Base-by-base conservation (phyloP, 2,329 filamentous ascomycete genomes). In the Sclerotinia subarctica region DNA sequence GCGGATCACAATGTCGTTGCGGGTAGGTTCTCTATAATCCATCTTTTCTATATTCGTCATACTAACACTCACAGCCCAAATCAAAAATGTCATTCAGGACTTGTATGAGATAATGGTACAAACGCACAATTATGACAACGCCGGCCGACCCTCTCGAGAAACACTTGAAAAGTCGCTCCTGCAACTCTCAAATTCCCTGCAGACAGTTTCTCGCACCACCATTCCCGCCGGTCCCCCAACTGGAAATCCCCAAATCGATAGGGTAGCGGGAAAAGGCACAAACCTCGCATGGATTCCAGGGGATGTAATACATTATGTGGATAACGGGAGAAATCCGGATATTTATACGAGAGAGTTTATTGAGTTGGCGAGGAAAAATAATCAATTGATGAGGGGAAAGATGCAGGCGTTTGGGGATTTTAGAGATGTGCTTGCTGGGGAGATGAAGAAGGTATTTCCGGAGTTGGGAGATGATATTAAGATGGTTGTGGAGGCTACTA, bases 341-440 rank as follows among this genome's bases (percentile, higher is more conserved):
- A 90, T 91, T 73, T 91, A 91, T 81, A 91, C 88, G 66, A 83
- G 88, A 74, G 88, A 91, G 80, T 90, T 91, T 74, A 88, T 90
- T 74, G 88, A 91, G 84, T 82, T 88, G 64, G 87, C 88, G 32
- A 81, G 88, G 66, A 82, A 87, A 58, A 82, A 84, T 52, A 91
- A 91, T 80, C 88, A 90, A 82, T 80, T 88, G 70, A 83, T 89
- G 80, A 82, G 84, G 73, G 88, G 88, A 67, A 90, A 90, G 81
- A 81, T 83, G 78, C 77, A 79, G 73, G 88, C 88, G 47, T 91
- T 90, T 75, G 81, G 77, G 15, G 73, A 78, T 42, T 90, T 91
- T 76, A 80, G 87, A 65, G 87, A 90, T 78, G 81, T 87, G 32
- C 80, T 91, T 2, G 88, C 87, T 10, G 60, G 68, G 67, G 75